phyloP scores from a whole-genome alignment of 2,329 filamentous ascomycete genomes.

The Teratosphaeria epicoccoides region DNA sequence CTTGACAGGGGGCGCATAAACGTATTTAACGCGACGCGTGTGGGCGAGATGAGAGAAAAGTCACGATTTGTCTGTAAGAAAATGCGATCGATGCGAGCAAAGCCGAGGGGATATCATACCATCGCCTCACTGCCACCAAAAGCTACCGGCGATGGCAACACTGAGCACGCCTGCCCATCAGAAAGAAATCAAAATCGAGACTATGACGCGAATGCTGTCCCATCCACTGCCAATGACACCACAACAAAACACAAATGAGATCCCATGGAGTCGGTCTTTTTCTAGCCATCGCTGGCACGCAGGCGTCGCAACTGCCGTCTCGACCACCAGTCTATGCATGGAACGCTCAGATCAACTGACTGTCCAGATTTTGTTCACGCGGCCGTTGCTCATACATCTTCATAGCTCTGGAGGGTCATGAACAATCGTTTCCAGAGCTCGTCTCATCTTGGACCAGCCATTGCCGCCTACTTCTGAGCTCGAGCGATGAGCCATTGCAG shows the following conservation, averaged over 20 bases:
- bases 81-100: no score
- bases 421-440: slow-evolving; percentile 2
- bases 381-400: slow-evolving; percentile 4
- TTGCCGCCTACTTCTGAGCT: slow-evolving; percentile 51
- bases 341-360: not conserved
- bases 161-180: not conserved
- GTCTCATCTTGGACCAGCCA: slow-evolving; percentile 1
- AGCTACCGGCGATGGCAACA: not conserved
- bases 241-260: slow-evolving; percentile 1
- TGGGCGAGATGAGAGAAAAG: not conserved
- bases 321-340: slow-evolving; percentile 8
- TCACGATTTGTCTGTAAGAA: no score
- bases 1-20: not conserved
- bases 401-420: slow-evolving; percentile 1
- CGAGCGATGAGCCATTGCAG: slow-evolving; percentile 92
- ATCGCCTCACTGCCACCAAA: not conserved
- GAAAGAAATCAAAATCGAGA: not conserved
- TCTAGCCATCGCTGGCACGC: slow-evolving; percentile 29
- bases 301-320: slow-evolving; percentile 17
- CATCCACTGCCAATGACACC: not conserved
- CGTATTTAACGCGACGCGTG: not conserved
- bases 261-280: not conserved
- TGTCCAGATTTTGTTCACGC: not conserved
- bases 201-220: not conserved
- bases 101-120: not conserved